These are phyloP conservation scores for Thalassiosira livingstoniorum DNA, from an alignment of 352 stramenopile species.

Conservation along the genomic window DNA sequence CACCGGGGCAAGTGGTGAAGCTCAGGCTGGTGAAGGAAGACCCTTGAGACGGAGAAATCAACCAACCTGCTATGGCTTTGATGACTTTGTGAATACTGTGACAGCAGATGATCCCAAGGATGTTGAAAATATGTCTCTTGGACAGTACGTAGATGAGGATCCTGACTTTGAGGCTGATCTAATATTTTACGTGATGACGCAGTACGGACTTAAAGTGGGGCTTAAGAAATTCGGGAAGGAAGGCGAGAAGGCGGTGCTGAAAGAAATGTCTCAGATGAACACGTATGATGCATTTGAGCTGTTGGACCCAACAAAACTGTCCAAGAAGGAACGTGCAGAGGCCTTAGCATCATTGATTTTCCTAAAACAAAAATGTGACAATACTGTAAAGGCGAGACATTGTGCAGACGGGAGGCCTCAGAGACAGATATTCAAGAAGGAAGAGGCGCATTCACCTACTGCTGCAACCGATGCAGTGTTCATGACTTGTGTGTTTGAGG, in stretches of 20 bases:
- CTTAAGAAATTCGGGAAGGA: background rate
- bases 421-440: background rate
- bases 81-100: too few species aligned
- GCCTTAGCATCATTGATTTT: background rate
- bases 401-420: background rate
- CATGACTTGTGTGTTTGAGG: background rate
- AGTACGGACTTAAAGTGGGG: background rate
- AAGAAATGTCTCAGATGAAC: background rate
- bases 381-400: background rate
- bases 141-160: too few species aligned
- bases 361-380: background rate
- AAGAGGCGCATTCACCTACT: background rate
- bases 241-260: background rate
- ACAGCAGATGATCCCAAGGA: too few species aligned
- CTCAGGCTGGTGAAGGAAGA: too few species aligned
- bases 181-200: background rate
- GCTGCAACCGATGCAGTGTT: background rate
- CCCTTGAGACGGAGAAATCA: too few species aligned
- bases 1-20: too few species aligned
- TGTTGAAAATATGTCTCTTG: too few species aligned
- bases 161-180: too few species aligned
- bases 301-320: background rate
- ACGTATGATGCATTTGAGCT: background rate
- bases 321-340: background rate
- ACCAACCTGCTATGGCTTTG: too few species aligned